Conservation (phyloP, 2,329 filamentous ascomycete species). For the Phyllachora maydis region DNA sequence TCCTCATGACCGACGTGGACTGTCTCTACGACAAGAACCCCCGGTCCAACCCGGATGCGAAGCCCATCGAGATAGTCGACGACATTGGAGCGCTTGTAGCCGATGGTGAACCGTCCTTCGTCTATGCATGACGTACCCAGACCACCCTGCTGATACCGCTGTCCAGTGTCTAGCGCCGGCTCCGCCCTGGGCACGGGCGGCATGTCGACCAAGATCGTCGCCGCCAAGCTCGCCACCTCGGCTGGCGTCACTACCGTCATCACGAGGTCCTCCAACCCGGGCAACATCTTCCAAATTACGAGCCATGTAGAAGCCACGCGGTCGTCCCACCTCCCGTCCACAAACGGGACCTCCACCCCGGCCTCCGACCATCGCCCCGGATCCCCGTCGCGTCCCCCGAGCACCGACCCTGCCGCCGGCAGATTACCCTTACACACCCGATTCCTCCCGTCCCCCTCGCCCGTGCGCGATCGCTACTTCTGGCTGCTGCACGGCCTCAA, state of each 20-base stretch:
- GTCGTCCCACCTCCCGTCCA: constrained; percentile 13
- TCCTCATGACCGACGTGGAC: constrained; percentile 97
- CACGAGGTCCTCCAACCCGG: constrained; percentile 79
- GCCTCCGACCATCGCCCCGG: constrained; percentile 21
- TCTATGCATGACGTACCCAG: background rate
- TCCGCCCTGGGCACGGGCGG: constrained; percentile 83
- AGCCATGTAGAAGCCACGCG: constrained; percentile 51
- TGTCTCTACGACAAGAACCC: constrained; percentile 96
- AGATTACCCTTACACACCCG: constrained; percentile 60
- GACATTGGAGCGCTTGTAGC: constrained; percentile 69
- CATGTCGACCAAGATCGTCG: constrained; percentile 95
- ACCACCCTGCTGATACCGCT: constrained; percentile 1
- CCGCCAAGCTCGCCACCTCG: constrained; percentile 76
- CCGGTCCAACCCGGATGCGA: constrained; percentile 62
- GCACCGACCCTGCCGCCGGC: constrained; percentile 12
- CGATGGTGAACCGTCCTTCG: constrained; percentile 33
- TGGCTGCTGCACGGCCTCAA: constrained; percentile 88
- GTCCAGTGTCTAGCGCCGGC: constrained; percentile 65
- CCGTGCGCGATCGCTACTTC: constrained; percentile 86
- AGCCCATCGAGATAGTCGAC: constrained; percentile 78
- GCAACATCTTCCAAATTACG: constrained; percentile 78
- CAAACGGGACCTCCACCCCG: constrained; percentile 14
- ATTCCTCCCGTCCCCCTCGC: constrained; percentile 67
- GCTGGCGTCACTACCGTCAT: constrained; percentile 93
- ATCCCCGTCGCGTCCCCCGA: too few relatives aligned